Evolutionary conservation across 352 stramenopile species (phyloP).

Genomic region (Globisporangium okanoganense): DNA sequence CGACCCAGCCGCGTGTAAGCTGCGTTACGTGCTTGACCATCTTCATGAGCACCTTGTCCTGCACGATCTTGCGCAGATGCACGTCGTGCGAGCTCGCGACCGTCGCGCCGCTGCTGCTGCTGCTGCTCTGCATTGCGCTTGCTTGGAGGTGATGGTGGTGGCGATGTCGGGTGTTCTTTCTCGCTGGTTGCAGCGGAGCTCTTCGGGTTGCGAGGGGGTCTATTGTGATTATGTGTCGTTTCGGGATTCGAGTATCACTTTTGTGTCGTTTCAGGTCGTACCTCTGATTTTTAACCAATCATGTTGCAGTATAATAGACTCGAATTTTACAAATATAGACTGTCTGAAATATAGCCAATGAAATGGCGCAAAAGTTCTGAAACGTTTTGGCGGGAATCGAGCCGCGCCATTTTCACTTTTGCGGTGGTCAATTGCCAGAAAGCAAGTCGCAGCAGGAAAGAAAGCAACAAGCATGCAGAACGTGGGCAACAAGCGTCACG

Average conservation of each 20-base stretch:
- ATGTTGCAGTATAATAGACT: neutral
- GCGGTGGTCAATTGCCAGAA: conserved; percentile 1
- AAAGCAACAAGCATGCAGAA: conserved; percentile 58
- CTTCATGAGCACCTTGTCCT: conserved; percentile 76
- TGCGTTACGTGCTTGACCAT: conserved; percentile 84
- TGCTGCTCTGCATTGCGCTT: neutral
- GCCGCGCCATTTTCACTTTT: conserved; percentile 4
- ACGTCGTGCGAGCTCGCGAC: conserved; percentile 52
- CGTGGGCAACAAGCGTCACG: conserved; percentile 68
- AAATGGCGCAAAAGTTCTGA: neutral
- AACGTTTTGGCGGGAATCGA: conserved; percentile 28
- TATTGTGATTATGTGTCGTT: neutral
- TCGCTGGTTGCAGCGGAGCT: conserved; percentile 5
- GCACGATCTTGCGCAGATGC: conserved; percentile 73
- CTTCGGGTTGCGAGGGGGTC: neutral
- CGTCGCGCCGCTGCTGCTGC: neutral
- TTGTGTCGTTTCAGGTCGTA: conserved; percentile 11
- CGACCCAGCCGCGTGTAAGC: conserved; percentile 72
- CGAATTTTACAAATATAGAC: too few species aligned
- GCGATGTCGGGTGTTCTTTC: neutral
- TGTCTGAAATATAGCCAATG: neutral
- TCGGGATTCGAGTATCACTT: too few species aligned
- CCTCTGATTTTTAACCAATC: neutral
- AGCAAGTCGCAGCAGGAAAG: neutral
- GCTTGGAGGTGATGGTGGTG: neutral